Evolutionary conservation across 2,329 filamentous ascomycete species (phyloP).

Genomic region (Pezicula neosporulosa): DNA sequence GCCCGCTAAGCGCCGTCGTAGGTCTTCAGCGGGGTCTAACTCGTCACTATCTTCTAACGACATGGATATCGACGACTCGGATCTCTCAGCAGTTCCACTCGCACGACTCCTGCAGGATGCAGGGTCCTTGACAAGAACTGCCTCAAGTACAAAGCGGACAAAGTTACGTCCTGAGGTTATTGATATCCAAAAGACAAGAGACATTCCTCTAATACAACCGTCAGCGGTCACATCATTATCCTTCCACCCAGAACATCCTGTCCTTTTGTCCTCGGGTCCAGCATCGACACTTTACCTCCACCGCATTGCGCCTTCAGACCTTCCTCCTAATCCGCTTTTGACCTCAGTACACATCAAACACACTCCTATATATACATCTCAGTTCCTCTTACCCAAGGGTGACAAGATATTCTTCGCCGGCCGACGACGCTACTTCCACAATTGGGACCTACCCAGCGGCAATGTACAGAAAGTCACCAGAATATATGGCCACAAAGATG

Average conservation of each 20-base stretch:
- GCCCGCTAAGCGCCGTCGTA: constrained; percentile 46
- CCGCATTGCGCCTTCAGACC: constrained; percentile 74
- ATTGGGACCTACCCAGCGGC: constrained; percentile 84
- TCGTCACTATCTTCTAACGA: constrained; percentile 35
- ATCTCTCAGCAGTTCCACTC: constrained; percentile 70
- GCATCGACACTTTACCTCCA: constrained; percentile 85
- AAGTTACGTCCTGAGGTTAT: constrained; percentile 83
- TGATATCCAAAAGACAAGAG: constrained; percentile 84
- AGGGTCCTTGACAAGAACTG: constrained; percentile 53
- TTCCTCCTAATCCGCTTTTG: constrained; percentile 80
- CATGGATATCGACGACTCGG: constrained; percentile 52
- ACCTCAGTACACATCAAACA: constrained; percentile 84
- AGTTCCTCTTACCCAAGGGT: constrained; percentile 71
- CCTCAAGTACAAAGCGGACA: constrained; percentile 53
- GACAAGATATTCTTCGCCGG: constrained; percentile 86
- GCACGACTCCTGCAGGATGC: constrained; percentile 76
- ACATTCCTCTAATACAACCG: constrained; percentile 76
- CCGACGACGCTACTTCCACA: constrained; percentile 86
- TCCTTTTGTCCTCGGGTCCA: constrained; percentile 85
- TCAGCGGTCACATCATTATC: constrained; percentile 78
- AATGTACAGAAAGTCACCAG: constrained; percentile 77
- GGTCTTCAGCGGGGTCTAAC: constrained; percentile 44
- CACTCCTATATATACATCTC: constrained; percentile 79
- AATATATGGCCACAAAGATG: constrained; percentile 70
- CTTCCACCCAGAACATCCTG: constrained; percentile 85